Evolutionary conservation across 768 basidiomycete genomes (phyloP).

Genomic region (Kwoniella dendrophila): DNA sequence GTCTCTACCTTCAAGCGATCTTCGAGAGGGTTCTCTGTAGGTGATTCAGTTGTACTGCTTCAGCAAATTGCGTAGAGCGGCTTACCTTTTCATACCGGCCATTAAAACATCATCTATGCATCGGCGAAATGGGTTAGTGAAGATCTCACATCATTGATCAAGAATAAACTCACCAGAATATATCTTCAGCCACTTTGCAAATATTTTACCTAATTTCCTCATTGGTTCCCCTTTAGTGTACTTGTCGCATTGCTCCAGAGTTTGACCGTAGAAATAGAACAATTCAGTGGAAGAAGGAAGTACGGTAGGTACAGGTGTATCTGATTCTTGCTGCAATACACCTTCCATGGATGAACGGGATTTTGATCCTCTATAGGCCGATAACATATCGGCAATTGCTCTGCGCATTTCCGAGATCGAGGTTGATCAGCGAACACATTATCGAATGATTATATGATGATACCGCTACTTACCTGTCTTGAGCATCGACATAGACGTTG

Average conservation of each 20-base stretch:
- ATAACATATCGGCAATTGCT: slow-evolving; percentile 86
- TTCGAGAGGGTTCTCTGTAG: slow-evolving; percentile 59
- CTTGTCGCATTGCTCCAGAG: slow-evolving; percentile 89
- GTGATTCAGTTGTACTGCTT: slow-evolving; percentile 2
- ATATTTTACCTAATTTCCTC: slow-evolving; percentile 75
- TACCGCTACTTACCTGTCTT: slow-evolving; percentile 71
- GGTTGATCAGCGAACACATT: too few relatives aligned
- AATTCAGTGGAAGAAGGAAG: slow-evolving; percentile 92
- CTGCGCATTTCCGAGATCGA: slow-evolving; percentile 62
- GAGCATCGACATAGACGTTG: slow-evolving; percentile 90
- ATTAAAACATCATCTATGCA: slow-evolving; percentile 79
- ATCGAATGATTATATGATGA: not conserved
- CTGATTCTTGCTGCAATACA: slow-evolving; percentile 57
- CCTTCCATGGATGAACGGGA: slow-evolving; percentile 71
- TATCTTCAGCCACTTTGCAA: slow-evolving; percentile 90
- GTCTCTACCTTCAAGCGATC: slow-evolving; percentile 76
- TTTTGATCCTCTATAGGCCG: slow-evolving; percentile 69
- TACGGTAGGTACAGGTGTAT: slow-evolving; percentile 64
- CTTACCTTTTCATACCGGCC: slow-evolving; percentile 71
- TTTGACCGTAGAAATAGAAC: slow-evolving; percentile 96
- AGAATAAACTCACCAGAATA: slow-evolving; percentile 71
- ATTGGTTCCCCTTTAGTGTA: slow-evolving; percentile 81
- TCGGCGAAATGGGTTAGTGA: slow-evolving; percentile 17
- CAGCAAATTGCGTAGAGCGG: not conserved
- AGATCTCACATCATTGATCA: not conserved